phyloP scores from a whole-genome alignment of 495 filamentous ascomycete genomes.

The Penicillium argentinense region DNA sequence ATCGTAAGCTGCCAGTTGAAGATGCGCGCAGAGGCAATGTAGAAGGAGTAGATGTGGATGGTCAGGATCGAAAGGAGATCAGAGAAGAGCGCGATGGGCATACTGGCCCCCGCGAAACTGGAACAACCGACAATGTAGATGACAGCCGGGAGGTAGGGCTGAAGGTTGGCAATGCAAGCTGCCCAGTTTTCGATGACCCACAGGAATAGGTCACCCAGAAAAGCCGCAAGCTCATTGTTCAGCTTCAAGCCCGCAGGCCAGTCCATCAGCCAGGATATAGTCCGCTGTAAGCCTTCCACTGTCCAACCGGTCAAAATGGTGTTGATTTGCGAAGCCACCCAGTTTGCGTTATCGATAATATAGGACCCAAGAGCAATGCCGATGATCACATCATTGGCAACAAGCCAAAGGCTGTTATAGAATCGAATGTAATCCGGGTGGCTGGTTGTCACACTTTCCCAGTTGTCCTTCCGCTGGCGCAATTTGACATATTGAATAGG shows the following conservation, averaged over 20 bases:
- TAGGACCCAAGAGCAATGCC: slow-evolving; percentile 95
- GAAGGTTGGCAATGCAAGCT: slow-evolving; percentile 73
- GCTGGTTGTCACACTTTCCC: slow-evolving; percentile 92
- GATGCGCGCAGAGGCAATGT: slow-evolving; percentile 92
- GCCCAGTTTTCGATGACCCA: slow-evolving; percentile 99
- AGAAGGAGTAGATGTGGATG: slow-evolving; percentile 96
- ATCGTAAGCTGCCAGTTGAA: slow-evolving; percentile 98
- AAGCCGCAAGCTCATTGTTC: slow-evolving; percentile 90
- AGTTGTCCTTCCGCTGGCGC: slow-evolving; percentile 82
- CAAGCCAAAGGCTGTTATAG: slow-evolving; percentile 98
- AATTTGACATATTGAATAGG: slow-evolving; percentile 93
- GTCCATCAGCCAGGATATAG: slow-evolving; percentile 94
- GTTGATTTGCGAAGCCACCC: slow-evolving; percentile 82
- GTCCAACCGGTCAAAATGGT: slow-evolving; percentile 77
- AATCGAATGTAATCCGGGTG: slow-evolving; percentile 99
- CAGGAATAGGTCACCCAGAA: slow-evolving; percentile 90
- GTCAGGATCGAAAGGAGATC: slow-evolving; percentile 91
- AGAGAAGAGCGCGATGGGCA: slow-evolving; percentile 96
- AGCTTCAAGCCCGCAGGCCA: slow-evolving; percentile 98
- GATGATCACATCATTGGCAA: slow-evolving; percentile 98
- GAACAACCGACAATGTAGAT: slow-evolving; percentile 94
- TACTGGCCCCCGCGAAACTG: slow-evolving; percentile 90
- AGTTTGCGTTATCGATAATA: slow-evolving; percentile 90
- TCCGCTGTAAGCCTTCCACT: slow-evolving; percentile 82
- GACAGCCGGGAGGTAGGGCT: slow-evolving; percentile 77